These are phyloP conservation scores for Coccomyxa sp. DNA, from an alignment of 139 green algal genomes.

Conservation along the genomic window DNA sequence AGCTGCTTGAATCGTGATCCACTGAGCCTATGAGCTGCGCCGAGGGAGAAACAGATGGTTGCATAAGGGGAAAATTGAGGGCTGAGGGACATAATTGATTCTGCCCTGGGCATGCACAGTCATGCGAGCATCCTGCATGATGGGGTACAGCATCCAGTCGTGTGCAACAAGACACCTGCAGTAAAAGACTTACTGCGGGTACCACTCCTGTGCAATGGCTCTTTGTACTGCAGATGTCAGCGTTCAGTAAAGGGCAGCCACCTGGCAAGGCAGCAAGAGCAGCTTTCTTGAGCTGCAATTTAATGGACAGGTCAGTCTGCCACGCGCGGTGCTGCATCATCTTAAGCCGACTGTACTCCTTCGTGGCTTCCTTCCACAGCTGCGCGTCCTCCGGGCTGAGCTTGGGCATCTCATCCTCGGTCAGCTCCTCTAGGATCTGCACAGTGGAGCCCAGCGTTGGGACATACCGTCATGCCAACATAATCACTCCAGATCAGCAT, in stretches of 20 bases:
- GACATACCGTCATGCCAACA: too few species aligned
- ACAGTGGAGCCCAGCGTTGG: not conserved
- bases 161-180: too few species aligned
- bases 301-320: slow-evolving; percentile 38
- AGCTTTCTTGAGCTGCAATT: slow-evolving; percentile 39
- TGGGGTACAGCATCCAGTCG: slow-evolving; percentile 24
- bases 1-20: too few species aligned
- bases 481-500: too few species aligned
- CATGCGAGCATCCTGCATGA: not conserved
- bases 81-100: too few species aligned
- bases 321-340: slow-evolving; percentile 44
- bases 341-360: slow-evolving; percentile 38
- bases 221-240: too few species aligned
- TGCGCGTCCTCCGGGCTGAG: not conserved
- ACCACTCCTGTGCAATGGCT: too few species aligned
- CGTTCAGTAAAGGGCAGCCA: not conserved
- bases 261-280: slow-evolving; percentile 39
- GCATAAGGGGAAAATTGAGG: too few species aligned
- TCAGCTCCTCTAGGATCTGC: not conserved
- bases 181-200: too few species aligned
- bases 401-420: not conserved
- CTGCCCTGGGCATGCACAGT: too few species aligned
- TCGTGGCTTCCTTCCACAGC: slow-evolving; percentile 10
- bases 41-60: too few species aligned
- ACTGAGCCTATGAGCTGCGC: too few species aligned